Evolutionary conservation across 2,329 filamentous ascomycete genomes (phyloP), one percentile per base, ranked within the genome.

Genomic region (Trematosphaeria pertusa): DNA sequence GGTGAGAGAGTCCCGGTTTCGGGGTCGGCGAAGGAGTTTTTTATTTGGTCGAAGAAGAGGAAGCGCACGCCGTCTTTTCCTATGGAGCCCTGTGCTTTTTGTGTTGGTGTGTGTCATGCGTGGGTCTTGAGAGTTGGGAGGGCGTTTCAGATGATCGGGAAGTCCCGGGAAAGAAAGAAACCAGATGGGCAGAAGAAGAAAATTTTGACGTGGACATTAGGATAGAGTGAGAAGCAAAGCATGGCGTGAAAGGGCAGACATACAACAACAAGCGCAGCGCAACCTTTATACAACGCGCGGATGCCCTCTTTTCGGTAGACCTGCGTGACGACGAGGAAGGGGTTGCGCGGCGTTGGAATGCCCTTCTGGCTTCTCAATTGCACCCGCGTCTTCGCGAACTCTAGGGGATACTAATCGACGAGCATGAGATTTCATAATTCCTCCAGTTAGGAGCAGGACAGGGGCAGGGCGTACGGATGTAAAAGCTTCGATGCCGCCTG

Each of bases 31-130:
- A 82, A 81, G 0, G 73, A 65, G 50, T 82, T 79, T 56, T 85
- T 86, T 61, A 88, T 85, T 0, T 79, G 78, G 59, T 88, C 84
- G 62, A 86, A 88, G 3, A 81, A 83, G 10, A 87, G 68, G 58
- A 88, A 88, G 1, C 85, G 80, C 11, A 88, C 81, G 4, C 79
- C 84, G 59, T 87, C 85, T 72, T 88, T 88, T 37, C 74, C 81
- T 2, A 85, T 74, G 5, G 81, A 83, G 9, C 84, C 84, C 69
- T 71, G 37, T 22, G 6, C n/a, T n/a, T 4, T 18, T 18, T 15
- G 11, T 40, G 48, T 60, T 58, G 46, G 57, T 40, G 22, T 44
- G 7, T 5, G 8, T 22, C 30, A 19, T 38, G 38, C 12, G 38
- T 42, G 40, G 9, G 42, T 35, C 14, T 19, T 14, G 12, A 28